These are phyloP conservation scores for Pinus albicaulis DNA, from an alignment of 75 land plant genomes.

Conservation along the genomic window DNA sequence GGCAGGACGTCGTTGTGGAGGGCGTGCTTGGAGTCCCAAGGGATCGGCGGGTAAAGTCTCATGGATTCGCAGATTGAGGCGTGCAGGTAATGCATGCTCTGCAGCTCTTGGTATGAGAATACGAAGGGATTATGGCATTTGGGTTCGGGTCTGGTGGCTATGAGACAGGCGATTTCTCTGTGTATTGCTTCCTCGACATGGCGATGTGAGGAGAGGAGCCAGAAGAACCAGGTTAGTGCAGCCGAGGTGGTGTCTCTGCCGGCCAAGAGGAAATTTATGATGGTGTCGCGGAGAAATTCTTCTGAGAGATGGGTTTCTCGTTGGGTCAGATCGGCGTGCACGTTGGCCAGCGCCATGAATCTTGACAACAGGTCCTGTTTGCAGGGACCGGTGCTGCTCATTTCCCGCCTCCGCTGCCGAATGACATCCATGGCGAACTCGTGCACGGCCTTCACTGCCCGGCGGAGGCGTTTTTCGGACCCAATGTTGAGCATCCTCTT, in stretches of 20 bases:
- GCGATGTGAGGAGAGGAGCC: slow-evolving; percentile 38
- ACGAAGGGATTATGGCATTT: neutral
- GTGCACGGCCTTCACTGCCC: slow-evolving; percentile 42
- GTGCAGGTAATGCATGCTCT: slow-evolving; percentile 52
- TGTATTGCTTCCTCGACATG: slow-evolving; percentile 19
- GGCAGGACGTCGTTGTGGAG: slow-evolving; percentile 50
- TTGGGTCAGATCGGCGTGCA: neutral
- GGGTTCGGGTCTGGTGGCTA: neutral
- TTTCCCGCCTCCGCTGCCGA: slow-evolving; percentile 21
- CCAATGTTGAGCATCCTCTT: slow-evolving; percentile 48
- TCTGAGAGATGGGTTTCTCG: slow-evolving; percentile 1
- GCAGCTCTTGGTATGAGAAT: slow-evolving; percentile 38
- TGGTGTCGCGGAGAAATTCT: slow-evolving; percentile 35
- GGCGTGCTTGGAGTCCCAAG: slow-evolving; percentile 52
- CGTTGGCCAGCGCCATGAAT: slow-evolving; percentile 27
- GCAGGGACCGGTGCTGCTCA: neutral
- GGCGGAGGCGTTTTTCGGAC: slow-evolving; percentile 42
- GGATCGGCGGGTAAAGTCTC: slow-evolving; percentile 70
- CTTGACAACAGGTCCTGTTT: slow-evolving; percentile 39
- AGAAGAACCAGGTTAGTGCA: slow-evolving; percentile 58
- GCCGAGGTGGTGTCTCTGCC: slow-evolving; percentile 52
- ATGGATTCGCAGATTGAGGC: slow-evolving; percentile 58
- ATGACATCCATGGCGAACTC: slow-evolving; percentile 63
- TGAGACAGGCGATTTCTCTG: slow-evolving; percentile 11
- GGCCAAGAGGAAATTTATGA: slow-evolving; percentile 48